Percentiles rank a stretch among this genome's conserved stretches.
These are phyloP conservation scores for Alternaria arbusti DNA, from an alignment of 2,329 filamentous ascomycete species.

Conservation along the genomic window DNA sequence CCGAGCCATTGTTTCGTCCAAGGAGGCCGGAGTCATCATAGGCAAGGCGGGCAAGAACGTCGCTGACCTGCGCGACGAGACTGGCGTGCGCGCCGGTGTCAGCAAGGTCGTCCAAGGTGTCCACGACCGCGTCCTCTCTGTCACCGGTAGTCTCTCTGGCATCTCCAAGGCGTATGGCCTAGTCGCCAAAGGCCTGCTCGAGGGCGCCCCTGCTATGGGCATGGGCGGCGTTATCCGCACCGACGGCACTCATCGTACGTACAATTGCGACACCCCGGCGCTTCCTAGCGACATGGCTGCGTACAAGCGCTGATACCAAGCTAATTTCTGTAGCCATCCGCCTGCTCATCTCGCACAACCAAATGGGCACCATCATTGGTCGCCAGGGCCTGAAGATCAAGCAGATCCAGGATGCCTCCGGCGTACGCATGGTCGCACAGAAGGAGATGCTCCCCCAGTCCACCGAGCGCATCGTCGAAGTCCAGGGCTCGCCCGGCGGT, in stretches of 20 bases:
- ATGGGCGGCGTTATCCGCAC: slow-evolving; percentile 87
- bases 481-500: slow-evolving; percentile 91
- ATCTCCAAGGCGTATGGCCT: slow-evolving; percentile 92
- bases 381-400: slow-evolving; percentile 98
- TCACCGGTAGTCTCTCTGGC: slow-evolving; percentile 86
- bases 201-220: slow-evolving; percentile 91
- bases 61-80: slow-evolving; percentile 94
- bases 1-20: slow-evolving; percentile 96
- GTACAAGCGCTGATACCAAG: neutral
- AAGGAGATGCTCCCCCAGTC: slow-evolving; percentile 99
- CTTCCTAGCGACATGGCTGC: neutral
- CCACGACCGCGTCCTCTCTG: slow-evolving; percentile 94
- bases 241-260: slow-evolving; percentile 94
- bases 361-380: slow-evolving; percentile 99
- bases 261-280: neutral
- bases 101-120: slow-evolving; percentile 99
- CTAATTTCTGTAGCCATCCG: slow-evolving; percentile 75
- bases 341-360: slow-evolving; percentile 97
- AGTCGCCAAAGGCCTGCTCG: slow-evolving; percentile 87
- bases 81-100: slow-evolving; percentile 95
- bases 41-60: slow-evolving; percentile 99
- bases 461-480: slow-evolving; percentile 95
- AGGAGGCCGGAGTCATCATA: slow-evolving; percentile 98
- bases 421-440: slow-evolving; percentile 98
- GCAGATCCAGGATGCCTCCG: slow-evolving; percentile 96